A percentile compares a stretch with the other conserved stretches of the same genome.
Evolutionary conservation across 176 grass and related monocot species (phyloP).

Genomic region (Aechmea fasciata): DNA sequence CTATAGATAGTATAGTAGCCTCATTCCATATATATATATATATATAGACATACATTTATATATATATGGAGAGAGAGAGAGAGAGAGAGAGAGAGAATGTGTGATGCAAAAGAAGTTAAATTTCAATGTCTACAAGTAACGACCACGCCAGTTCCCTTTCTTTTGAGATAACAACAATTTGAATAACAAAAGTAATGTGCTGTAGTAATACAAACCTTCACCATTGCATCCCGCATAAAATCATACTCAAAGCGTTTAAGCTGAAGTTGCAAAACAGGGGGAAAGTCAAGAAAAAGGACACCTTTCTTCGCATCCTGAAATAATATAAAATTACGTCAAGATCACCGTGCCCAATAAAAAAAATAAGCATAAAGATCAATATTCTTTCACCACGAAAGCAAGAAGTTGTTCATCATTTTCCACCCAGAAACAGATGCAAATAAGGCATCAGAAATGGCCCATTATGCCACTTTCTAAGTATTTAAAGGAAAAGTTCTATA

Average conservation of each 20-base stretch:
- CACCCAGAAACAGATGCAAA: neutral
- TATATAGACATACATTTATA: too few species aligned
- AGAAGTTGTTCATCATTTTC: neutral
- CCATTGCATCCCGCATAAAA: constrained; percentile 53
- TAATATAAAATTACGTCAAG: constrained; percentile 16
- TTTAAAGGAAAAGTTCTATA: too few species aligned
- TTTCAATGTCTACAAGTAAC: neutral
- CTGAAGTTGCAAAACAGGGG: constrained; percentile 70
- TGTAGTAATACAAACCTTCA: constrained; percentile 43
- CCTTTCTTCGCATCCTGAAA: constrained; percentile 79
- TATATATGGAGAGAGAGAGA: too few species aligned
- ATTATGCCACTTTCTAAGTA: too few species aligned
- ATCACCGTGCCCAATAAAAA: neutral
- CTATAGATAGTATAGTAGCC: too few species aligned
- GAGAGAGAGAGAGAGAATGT: too few species aligned
- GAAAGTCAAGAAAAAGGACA: constrained; percentile 64
- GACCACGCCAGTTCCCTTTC: neutral
- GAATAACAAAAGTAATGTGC: constrained; percentile 11
- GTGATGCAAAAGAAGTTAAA: too few species aligned
- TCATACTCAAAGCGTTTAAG: constrained; percentile 74
- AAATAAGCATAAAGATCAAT: neutral
- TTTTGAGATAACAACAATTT: neutral
- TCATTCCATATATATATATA: too few species aligned
- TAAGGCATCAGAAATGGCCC: too few species aligned
- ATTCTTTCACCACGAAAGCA: neutral